Percentiles rank a stretch among this genome's conserved stretches.
phyloP scores from a whole-genome alignment of 176 grass and related monocot genomes.

The Oryza rufipogon region DNA sequence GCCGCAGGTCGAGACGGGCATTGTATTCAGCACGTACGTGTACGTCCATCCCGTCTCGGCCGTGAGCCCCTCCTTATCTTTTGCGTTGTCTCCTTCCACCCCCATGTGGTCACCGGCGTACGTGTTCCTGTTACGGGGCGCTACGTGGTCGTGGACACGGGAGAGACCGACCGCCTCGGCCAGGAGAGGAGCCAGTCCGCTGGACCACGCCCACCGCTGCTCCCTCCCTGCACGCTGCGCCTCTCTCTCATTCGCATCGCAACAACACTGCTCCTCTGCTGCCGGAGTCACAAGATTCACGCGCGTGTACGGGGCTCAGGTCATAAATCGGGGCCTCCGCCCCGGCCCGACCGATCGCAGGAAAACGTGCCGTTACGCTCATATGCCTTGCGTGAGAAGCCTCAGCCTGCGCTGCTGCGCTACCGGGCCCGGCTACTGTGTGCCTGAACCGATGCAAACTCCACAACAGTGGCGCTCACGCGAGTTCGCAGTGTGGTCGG shows the following conservation, averaged over 20 bases:
- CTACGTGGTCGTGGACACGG: conserved; percentile 31
- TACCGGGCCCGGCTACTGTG: background rate
- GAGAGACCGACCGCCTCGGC: conserved; percentile 16
- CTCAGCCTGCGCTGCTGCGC: background rate
- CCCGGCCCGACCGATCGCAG: background rate
- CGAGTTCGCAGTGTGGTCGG: background rate
- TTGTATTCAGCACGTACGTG: conserved; percentile 2
- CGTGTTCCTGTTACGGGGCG: conserved; percentile 40
- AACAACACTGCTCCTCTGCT: background rate
- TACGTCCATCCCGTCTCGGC: background rate
- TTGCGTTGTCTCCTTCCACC: conserved; percentile 28
- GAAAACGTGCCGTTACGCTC: conserved; percentile 27
- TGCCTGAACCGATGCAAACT: background rate
- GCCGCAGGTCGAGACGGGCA: background rate
- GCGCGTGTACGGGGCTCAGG: background rate
- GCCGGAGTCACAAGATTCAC: conserved; percentile 45
- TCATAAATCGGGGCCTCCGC: background rate
- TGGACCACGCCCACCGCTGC: conserved; percentile 21
- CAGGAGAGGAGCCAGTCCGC: background rate
- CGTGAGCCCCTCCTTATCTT: background rate
- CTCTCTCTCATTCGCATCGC: conserved; percentile 6
- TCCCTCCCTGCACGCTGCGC: background rate
- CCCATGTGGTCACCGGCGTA: conserved; percentile 47
- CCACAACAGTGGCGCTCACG: background rate
- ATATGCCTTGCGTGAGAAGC: background rate